Base-by-base conservation (phyloP, 345 rosid species). In the Rhodamnia rubescens region DNA sequence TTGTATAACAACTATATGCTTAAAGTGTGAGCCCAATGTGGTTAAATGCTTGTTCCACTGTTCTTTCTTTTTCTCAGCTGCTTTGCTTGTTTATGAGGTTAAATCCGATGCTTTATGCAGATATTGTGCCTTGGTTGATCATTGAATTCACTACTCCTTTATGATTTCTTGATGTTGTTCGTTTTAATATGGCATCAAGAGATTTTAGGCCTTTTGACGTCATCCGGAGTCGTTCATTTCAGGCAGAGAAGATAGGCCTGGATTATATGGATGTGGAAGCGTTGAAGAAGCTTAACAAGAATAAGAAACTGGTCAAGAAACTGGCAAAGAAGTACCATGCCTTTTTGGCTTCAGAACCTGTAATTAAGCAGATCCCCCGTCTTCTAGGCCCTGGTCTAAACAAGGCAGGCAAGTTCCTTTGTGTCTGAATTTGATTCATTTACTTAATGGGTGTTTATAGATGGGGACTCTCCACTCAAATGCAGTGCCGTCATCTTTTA, bases 351-450 rank as follows among this genome's bases (percentile, higher is more conserved):
- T 94, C 97, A 54, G 97, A 94, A 88, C 92, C 97, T 84, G 94
- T 94, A 50, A 94, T 94, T 59, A 93, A 93, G 91, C 97, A 94
- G 92, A 93, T 94, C 86, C 97, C 95, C 22, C 95, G 95, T 89
- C 93, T 94, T 85, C 86, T 94, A 56, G 97, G 97, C 53, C 97
- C 96, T 11, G 97, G 97, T 91, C 96, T 93, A 82, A 94, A 94
- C 95, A 94, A 94, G 87, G 97, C 96, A 90, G 97, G 96, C 93
- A 91, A 91, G 95, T 89, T 5, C 83, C 42, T 26, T 53, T 3
- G 11, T 49, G 57, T 42, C 24, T 26, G 42, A 51, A 83, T 11
- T 12, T 56, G 53, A 18, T 40, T 53, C 61, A 40, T 26, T 53
- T 29, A 82, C 56, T 16, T n/a, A 6, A 26, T 49, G 32, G 32